Percentiles rank a stretch among this genome's conserved stretches.
Evolutionary conservation across 805 yeast genomes (phyloP).

Genomic region (Ogataea minuta): DNA sequence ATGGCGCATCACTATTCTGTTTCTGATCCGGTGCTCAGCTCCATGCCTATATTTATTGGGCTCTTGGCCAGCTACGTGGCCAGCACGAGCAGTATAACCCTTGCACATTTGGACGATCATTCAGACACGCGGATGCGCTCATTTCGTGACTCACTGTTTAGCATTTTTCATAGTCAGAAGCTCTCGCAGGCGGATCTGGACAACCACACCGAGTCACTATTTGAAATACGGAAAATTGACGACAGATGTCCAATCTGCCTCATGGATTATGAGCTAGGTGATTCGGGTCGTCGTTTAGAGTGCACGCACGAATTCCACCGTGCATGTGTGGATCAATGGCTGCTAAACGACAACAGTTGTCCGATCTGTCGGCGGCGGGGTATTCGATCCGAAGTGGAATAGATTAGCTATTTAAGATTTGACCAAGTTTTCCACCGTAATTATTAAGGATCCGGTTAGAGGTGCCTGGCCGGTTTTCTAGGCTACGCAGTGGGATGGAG

Average conservation of each 20-base stretch:
- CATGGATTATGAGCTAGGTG: conserved; percentile 45
- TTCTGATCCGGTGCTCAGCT: conserved; percentile 40
- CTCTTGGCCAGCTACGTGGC: conserved; percentile 25
- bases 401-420: conserved; percentile 13
- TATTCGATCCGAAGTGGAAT: conserved; percentile 7
- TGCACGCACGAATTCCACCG: conserved; percentile 56
- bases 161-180: conserved; percentile 20
- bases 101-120: conserved; percentile 7
- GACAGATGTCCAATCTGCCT: conserved; percentile 55
- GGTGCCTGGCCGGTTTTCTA: conserved; percentile 14
- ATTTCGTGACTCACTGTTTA: conserved; percentile 24
- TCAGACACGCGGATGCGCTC: conserved; percentile 21
- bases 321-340: conserved; percentile 59
- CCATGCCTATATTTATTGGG: conserved; percentile 35
- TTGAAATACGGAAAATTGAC: conserved; percentile 19
- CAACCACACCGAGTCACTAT: conserved; percentile 17
- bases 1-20: conserved; percentile 53
- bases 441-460: conserved; percentile 25
- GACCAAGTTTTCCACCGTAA: conserved; percentile 21
- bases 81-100: conserved; percentile 13
- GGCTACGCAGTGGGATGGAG: conserved; percentile 12
- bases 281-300: conserved; percentile 43
- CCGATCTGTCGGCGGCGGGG: conserved; percentile 56
- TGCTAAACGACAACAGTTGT: conserved; percentile 50
- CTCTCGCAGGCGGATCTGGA: conserved; percentile 20